Evolutionary conservation across 2,329 filamentous ascomycete species (phyloP).

Genomic region (Plenodomus tracheiphilus): DNA sequence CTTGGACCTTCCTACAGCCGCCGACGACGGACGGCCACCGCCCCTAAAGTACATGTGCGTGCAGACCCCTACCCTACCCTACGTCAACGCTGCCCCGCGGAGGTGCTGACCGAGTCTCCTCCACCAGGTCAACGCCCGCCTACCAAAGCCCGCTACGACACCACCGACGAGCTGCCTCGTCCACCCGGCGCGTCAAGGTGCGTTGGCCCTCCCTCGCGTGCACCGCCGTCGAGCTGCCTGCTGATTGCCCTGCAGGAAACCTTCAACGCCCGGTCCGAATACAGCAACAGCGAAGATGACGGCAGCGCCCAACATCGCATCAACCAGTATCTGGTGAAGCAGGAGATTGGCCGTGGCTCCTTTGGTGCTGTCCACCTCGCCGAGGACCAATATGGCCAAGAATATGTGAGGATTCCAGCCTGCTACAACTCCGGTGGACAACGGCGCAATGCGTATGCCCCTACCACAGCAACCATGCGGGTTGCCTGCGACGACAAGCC

Average conservation of each 20-base stretch:
- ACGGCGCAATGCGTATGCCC: slow-evolving; percentile 1
- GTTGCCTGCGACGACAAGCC: slow-evolving; percentile 21
- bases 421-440: slow-evolving; percentile 6
- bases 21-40: slow-evolving; percentile 46
- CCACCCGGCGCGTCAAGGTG: slow-evolving; percentile 66
- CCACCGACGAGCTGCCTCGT: slow-evolving; percentile 64
- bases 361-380: slow-evolving; percentile 93
- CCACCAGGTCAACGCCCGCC: slow-evolving; percentile 57
- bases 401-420: slow-evolving; percentile 72
- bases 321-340: slow-evolving; percentile 92
- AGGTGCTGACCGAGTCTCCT: slow-evolving; percentile 21
- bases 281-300: slow-evolving; percentile 81
- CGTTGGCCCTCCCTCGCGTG: slow-evolving; percentile 5
- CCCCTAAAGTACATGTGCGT: slow-evolving; percentile 56
- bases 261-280: slow-evolving; percentile 84
- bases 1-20: slow-evolving; percentile 50
- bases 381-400: slow-evolving; percentile 83
- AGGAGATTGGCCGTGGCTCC: slow-evolving; percentile 95
- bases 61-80: background rate
- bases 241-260: slow-evolving; percentile 67
- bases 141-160: slow-evolving; percentile 68
- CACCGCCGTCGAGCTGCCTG: background rate
- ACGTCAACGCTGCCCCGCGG: slow-evolving; percentile 25
- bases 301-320: slow-evolving; percentile 81
- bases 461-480: slow-evolving; percentile 20